Evolutionary conservation across 495 filamentous ascomycete genomes (phyloP), one percentile per base, ranked within the genome.

Genomic region (Friedmanniomyces endolithicus): DNA sequence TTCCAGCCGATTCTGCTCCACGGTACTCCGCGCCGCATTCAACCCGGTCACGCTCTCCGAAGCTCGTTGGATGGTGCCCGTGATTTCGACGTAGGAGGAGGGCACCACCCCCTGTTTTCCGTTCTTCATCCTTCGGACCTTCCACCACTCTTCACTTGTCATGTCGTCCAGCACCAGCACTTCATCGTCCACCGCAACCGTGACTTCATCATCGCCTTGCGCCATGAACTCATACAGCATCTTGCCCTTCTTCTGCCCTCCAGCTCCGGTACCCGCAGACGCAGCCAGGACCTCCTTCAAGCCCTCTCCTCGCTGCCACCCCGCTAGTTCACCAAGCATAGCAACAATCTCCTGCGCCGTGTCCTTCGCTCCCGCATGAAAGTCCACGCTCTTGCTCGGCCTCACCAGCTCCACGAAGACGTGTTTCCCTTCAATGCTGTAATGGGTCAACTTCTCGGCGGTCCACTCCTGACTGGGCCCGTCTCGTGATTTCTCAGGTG

Each of bases 91-190:
- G 67, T 96, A 99, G 69, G 86, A 94, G 72, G 88, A 89, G 4
- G 92, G 92, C n/a, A 99, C 90, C 11, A 97, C 92, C n/a, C 92
- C 94, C 66, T 94, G 87, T 64, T 86, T 87, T 45, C 87, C 86
- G 67, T 90, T 96, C 72, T 88, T 89, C 47, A 94, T 58, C 29
- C 89, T 80, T 46, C 86, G 81, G 11, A 99, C 89, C 75, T 89
- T 85, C 90, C 94, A 97, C 92, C 92, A 99, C 66, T 99, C 92
- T 44, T 95, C 89, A 50, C 89, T 95, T 68, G 86, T 88, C 53
- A 74, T 79, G 65, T 94, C 89, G 64, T 99, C 90, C 37, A 96
- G 63, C 50, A 99, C 75, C 48, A 94, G 71, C 24, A 99, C 90
- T 65, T 97, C 92, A 64, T 99, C 94, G 12, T 83, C 90, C 48